A percentile compares a stretch with the other conserved stretches of the same genome.
Evolutionary conservation across 73 alveolate species (phyloP).

Genomic region (Paramecium caudatum): DNA sequence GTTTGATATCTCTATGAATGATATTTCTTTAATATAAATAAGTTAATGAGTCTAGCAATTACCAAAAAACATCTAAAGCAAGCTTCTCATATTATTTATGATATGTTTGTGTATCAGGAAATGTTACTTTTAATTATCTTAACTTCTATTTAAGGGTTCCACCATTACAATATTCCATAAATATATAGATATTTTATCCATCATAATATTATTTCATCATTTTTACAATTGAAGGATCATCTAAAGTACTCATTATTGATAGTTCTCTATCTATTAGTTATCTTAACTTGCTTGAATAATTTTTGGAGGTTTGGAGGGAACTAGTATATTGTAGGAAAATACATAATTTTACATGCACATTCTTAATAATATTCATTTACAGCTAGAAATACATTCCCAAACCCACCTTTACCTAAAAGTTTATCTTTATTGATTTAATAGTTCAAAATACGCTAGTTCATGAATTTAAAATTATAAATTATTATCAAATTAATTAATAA

Average conservation of each 20-base stretch:
- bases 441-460: conserved; percentile 30
- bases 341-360: conserved; percentile 54
- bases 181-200: conserved; percentile 10
- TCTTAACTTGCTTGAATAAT: conserved; percentile 17
- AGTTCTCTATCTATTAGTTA: conserved; percentile 21
- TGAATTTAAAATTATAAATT: not conserved
- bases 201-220: conserved; percentile 16
- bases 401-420: conserved; percentile 49
- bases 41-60: conserved; percentile 32
- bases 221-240: not conserved
- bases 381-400: conserved; percentile 48
- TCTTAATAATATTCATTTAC: not conserved
- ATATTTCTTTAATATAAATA: conserved; percentile 34
- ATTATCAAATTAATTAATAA: not conserved
- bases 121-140: not conserved
- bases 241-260: conserved; percentile 36
- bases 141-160: conserved; percentile 14
- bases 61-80: conserved; percentile 49
- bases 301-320: not conserved
- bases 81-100: conserved; percentile 46
- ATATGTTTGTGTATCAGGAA: not conserved
- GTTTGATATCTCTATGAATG: conserved; percentile 68
- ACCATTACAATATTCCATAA: conserved; percentile 66
- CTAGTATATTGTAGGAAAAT: not conserved
- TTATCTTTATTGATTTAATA: conserved; percentile 8